Evolutionary conservation across 176 grass and related monocot genomes (phyloP), one percentile per base, ranked within the genome.

Genomic region (Hyparrhenia diplandra): DNA sequence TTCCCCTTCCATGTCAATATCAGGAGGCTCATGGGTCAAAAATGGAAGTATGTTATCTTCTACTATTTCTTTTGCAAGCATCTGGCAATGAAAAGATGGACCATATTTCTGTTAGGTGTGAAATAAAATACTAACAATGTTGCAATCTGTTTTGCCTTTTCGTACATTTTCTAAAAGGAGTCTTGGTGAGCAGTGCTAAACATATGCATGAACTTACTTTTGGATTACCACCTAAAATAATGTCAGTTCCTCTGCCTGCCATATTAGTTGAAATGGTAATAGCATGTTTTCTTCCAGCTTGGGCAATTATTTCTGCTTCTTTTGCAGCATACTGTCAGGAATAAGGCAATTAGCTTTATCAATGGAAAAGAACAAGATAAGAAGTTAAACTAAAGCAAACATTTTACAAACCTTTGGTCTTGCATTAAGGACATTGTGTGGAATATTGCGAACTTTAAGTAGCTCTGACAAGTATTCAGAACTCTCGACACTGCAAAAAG

Each of bases 221-320:
- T 61, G n/a, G 90, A 43, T 98, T 98, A 82, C 95, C 95, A 89
- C 95, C 95, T 70, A 98, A 85, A 78, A 98, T 98, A 76, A 98
- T 98, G 83, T 98, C 95, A 81, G 92, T 98, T 60, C 95, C 95
- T 86, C 95, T 92, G 40, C 95, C 95, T 58, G 95, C 95, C 95
- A 98, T 98, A 80, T 98, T 98, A 47, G 95, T 98, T 79, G 95
- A 92, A 83, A 98, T 98, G 62, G 95, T 98, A 86, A 98, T 98
- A 78, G 95, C 92, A 82, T 98, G 82, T 77, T 98, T 94, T 63
- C 92, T 86, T 84, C 95, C 95, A 41, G 95, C 95, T 75, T 98
- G 95, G 77, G 95, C 95, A 87, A 94, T 87, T 77, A 94, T 91
- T 79, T 98, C 95, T n/a, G 95, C 95, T 81, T 98, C 95, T 86